Conservation (phyloP, 768 basidiomycete species). For the Asterophora lycoperdoides region DNA sequence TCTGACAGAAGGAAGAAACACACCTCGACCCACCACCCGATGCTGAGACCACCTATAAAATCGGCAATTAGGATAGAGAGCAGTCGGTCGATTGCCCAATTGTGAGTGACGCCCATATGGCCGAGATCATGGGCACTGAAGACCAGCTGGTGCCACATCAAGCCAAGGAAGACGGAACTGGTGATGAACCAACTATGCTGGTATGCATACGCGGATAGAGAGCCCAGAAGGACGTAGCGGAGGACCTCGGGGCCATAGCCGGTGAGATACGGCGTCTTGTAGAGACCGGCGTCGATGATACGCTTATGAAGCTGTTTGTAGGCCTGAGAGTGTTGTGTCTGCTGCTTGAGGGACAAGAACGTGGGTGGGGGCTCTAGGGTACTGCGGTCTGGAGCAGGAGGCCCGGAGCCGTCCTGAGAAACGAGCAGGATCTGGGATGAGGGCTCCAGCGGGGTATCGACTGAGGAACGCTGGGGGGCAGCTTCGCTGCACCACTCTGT, state of each 20-base stretch:
- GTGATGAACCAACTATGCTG: slow-evolving; percentile 57
- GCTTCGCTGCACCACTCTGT: slow-evolving; percentile 68
- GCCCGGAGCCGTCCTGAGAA: slow-evolving; percentile 29
- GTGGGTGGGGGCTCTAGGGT: slow-evolving; percentile 53
- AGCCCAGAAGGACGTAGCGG: slow-evolving; percentile 70
- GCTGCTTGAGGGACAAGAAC: slow-evolving; percentile 49
- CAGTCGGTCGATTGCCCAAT: slow-evolving; percentile 77
- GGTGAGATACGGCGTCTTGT: slow-evolving; percentile 74
- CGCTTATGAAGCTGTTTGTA: slow-evolving; percentile 77
- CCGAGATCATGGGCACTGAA: slow-evolving; percentile 94
- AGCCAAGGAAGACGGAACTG: slow-evolving; percentile 79
- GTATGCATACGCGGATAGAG: slow-evolving; percentile 59
- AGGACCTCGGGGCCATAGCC: slow-evolving; percentile 88
- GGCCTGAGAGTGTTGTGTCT: slow-evolving; percentile 67
- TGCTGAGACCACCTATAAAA: slow-evolving; percentile 87
- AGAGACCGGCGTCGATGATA: slow-evolving; percentile 76
- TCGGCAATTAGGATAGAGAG: slow-evolving; percentile 78
- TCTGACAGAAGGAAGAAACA: slow-evolving; percentile 32
- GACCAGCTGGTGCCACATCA: slow-evolving; percentile 93
- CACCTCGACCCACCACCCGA: slow-evolving; percentile 98
- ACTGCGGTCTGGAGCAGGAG: slow-evolving; percentile 36
- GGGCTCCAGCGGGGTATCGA: slow-evolving; percentile 26
- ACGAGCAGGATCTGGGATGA: slow-evolving; percentile 63
- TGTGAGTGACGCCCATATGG: slow-evolving; percentile 89
- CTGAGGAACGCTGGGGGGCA: slow-evolving; percentile 30